Conservation (phyloP, 192 early-diverging fungal genomes). For the Pilaira anomala region DNA sequence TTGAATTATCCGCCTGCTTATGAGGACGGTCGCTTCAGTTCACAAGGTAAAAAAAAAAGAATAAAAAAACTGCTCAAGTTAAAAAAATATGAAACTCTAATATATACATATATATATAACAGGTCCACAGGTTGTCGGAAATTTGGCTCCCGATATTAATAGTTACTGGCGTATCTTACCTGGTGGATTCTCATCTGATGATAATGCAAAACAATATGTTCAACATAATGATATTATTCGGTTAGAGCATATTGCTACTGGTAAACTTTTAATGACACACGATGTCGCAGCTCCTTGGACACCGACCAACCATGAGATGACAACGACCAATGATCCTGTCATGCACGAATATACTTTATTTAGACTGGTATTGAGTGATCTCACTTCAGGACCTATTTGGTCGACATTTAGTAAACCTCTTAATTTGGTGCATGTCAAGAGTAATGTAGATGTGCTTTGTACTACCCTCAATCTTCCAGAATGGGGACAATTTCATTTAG, state of each 20-base stretch:
- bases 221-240: slow-evolving; percentile 76
- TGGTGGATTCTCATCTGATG: slow-evolving; percentile 27
- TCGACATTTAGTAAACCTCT: slow-evolving; percentile 62
- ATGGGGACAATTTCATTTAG: slow-evolving; percentile 87
- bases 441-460: slow-evolving; percentile 79
- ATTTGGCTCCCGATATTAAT: slow-evolving; percentile 73
- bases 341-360: slow-evolving; percentile 59
- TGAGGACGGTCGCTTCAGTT: slow-evolving; percentile 86
- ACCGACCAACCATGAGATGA: slow-evolving; percentile 65
- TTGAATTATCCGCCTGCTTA: slow-evolving; percentile 85
- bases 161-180: slow-evolving; percentile 60
- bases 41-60: too few species aligned
- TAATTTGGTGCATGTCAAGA: slow-evolving; percentile 70
- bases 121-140: slow-evolving; percentile 91
- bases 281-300: slow-evolving; percentile 62
- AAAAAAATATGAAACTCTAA: slow-evolving; percentile 64
- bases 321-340: slow-evolving; percentile 51
- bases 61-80: too few species aligned
- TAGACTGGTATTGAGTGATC: slow-evolving; percentile 58
- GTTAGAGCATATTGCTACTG: slow-evolving; percentile 64
- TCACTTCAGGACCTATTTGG: slow-evolving; percentile 44
- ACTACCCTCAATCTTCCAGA: slow-evolving; percentile 68
- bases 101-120: slow-evolving; percentile 57
- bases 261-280: slow-evolving; percentile 57
- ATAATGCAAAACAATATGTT: slow-evolving; percentile 38